Base-by-base conservation (phyloP, 2,329 filamentous ascomycete species). In the Ascochyta koolunga region DNA sequence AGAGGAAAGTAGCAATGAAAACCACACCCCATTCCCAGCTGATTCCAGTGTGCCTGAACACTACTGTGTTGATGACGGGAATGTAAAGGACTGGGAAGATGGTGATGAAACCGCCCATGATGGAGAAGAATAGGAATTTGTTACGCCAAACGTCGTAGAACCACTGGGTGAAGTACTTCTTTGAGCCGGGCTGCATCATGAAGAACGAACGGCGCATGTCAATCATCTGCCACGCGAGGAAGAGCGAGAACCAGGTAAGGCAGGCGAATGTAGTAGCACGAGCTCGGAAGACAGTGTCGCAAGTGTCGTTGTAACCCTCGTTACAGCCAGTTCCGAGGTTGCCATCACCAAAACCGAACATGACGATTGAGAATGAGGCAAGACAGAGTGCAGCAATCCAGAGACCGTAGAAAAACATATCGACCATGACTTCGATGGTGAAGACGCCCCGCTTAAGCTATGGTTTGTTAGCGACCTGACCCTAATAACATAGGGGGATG, bases 171-270 rank as follows among this genome's bases (percentile, higher is more conserved):
- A 72, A 70, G 61, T 86, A 84, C 52, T 76, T 78, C 63, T 82
- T 85, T 22, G 81, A 83, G 16, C 79, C 78, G 0, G 87, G 85
- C 66, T 89, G 83, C 85, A 90, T 89, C 65, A 82, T 81, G 81
- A 91, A 91, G 78, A 91, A 89, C 7, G 84, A 87, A 45, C 86
- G 84, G 29, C 89, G 86, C 76, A 88, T 82, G 68, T 89, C 82
- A 60, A 59, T 62, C 68, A 90, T 88, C 70, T 92, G 88, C 89
- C 89, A 92, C 1, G 89, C 89, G 8, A 90, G 80, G 78, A 91
- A 89, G 16, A 91, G 81, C 0, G 88, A 87, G 65, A 88, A 88
- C 88, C 88, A 91, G 0, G 88, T 91, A 40, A 91, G 81, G 60
- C 84, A 88, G 37, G 86, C 87, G 67, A 91, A 91, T 1, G 86